Evolutionary conservation across 768 basidiomycete genomes (phyloP).

Genomic region (Serendipita sp.): DNA sequence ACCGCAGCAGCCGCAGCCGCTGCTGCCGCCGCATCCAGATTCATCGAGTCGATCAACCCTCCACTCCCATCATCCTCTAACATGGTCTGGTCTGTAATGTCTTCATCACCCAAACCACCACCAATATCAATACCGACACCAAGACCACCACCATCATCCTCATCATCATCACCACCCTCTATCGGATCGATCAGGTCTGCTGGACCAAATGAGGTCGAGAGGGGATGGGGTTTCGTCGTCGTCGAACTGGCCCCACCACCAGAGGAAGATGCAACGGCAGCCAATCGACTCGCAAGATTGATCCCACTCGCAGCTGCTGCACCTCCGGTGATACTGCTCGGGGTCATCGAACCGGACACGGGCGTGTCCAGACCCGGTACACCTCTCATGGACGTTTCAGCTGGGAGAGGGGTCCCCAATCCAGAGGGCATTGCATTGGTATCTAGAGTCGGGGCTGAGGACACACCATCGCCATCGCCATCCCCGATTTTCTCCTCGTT

Average conservation of each 20-base stretch:
- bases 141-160: not conserved
- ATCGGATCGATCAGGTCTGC: slow-evolving; percentile 5
- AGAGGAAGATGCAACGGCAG: no score
- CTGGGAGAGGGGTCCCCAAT: slow-evolving; percentile 16
- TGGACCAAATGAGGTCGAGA: slow-evolving; percentile 37
- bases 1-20: slow-evolving; percentile 14
- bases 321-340: not conserved
- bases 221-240: slow-evolving; percentile 51
- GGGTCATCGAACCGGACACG: not conserved
- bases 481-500: not conserved
- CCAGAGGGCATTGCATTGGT: slow-evolving; percentile 19
- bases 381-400: not conserved
- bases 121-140: not conserved
- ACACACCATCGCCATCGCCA: slow-evolving; percentile 14
- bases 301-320: not conserved
- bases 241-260: slow-evolving; percentile 35
- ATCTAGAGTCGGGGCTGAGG: slow-evolving; percentile 26
- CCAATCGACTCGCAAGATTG: not conserved
- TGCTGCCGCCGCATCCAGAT: not conserved
- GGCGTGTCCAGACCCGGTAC: slow-evolving; percentile 2
- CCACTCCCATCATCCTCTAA: not conserved
- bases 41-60: slow-evolving; percentile 1
- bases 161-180: not conserved
- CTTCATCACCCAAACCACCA: no score
- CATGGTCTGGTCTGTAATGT: no score